Evolutionary conservation across 371 early-diverging fungal species (phyloP), one percentile per base, ranked within the genome.

Genomic region (Phascolomyces articulosus): DNA sequence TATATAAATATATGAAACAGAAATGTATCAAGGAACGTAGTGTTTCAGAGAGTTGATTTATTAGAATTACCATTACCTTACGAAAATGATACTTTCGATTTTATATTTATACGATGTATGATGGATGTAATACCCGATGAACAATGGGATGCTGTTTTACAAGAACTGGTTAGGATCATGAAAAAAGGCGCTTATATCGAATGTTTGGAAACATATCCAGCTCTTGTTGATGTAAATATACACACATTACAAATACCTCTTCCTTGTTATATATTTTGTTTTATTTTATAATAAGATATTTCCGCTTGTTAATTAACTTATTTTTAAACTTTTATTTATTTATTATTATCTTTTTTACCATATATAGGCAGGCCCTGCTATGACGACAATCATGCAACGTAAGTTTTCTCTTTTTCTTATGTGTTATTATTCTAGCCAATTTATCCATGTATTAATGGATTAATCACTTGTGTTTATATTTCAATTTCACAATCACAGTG

Each of bases 121-220:
- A 58, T 70, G 29, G 71, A 74, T 47, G 69, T 67, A 13, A 40
- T 79, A 7, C 80, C 80, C 9, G 80, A 79, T 58, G 62, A 65
- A 2, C 55, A 70, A 28, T 79, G 80, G 80, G 80, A 79, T 44
- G 66, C 63, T 49, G 64, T 79, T 4, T 27, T 79, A 18, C 70
- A 69, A 16, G 80, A 79, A 31, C 57, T 79, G 1, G 69, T 77
- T 8, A 53, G 77, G 21, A 72, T 79, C 26, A 77, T 79, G 77
- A 79, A 79, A 60, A 79, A 79, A 40, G 80, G 80, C 24, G 80
- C 73, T 11, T 77, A 72, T 55, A 74, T 79, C 47, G 80, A 79
- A 70, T 79, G 80, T 59, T 60, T 76, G 31, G 80, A 79, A 63
- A 72, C 80, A 2, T 79, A 79, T 54, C 74, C 74, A 29, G 69